Base-by-base conservation (phyloP, 2,329 filamentous ascomycete species). In the Chrysosporium queenslandicum region DNA sequence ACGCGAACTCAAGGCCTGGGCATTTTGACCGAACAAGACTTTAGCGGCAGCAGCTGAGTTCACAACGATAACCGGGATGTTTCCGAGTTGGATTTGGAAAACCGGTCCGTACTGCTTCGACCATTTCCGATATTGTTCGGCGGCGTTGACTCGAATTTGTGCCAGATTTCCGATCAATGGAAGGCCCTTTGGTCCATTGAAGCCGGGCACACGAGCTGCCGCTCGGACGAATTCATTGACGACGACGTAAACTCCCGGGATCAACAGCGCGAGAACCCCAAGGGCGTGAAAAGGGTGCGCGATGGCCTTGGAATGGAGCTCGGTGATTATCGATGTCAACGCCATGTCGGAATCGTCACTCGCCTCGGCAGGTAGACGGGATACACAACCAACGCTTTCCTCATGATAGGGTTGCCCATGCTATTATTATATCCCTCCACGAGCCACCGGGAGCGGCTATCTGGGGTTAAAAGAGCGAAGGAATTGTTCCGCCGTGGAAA, bases 71-170 rank as follows among this genome's bases (percentile, higher is more conserved):
- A 80, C 67, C 0, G 77, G 76, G 14, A 79, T 69, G 43, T 81
- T 80, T 0, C 78, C 78, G 5, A 81, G 63, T 59, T 77, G 73
- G 18, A 81, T 76, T 58, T 81, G 78, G 59, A 77, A 81, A 1
- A 81, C 77, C 1, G 67, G 59, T 0, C 74, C 74, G 53, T 75
- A 75, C 36, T 63, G 68, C 49, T 70, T 71, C 0, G 77, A 71
- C 77, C 77, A 81, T 25, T 72, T 57, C 1, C 76, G 73, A 59
- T 80, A 81, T 60, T 78, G 74, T 53, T 79, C 76, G 0, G 78
- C 75, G 0, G 78, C 77, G 55, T 80, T 77, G 47, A 69, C 66
- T 3, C 75, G 71, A 27, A 80, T 79, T 34, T 79, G 74, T 54
- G 69, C 72, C 11, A 81, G 60, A 49, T 80, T 80, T 9, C 77